These are phyloP conservation scores for Candida tibetensis DNA, from an alignment of 805 yeast species.

Conservation along the genomic window DNA sequence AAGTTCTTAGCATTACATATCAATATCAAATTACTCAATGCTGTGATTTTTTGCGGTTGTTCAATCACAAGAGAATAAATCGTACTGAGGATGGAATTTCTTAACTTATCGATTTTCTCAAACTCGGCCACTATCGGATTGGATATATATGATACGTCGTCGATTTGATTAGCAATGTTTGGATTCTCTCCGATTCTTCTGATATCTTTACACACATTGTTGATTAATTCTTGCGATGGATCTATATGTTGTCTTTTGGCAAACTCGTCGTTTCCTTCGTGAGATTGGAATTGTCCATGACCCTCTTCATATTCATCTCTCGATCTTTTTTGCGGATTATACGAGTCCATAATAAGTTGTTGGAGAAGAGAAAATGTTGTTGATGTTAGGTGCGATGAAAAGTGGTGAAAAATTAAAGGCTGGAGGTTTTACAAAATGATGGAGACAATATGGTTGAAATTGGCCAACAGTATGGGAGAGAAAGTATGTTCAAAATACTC, in stretches of 20 bases:
- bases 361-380: conserved; percentile 1
- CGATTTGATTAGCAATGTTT: conserved; percentile 37
- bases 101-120: conserved; percentile 58
- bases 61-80: conserved; percentile 70
- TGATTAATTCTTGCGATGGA: conserved; percentile 39
- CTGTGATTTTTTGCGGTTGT: conserved; percentile 86
- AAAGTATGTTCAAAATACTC: no score
- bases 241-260: conserved; percentile 39
- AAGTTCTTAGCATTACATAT: conserved; percentile 62
- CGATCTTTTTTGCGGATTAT: conserved; percentile 22
- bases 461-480: no score
- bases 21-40: conserved; percentile 65
- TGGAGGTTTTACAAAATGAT: no score
- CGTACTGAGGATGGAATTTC: conserved; percentile 58
- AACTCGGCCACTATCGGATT: conserved; percentile 65
- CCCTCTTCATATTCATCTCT: conserved; percentile 31
- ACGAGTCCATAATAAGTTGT: conserved; percentile 12
- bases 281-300: conserved; percentile 3
- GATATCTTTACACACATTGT: conserved; percentile 45
- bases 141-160: conserved; percentile 62
- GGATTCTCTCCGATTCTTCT: conserved; percentile 43
- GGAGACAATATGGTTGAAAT: no score
- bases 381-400: no score
- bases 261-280: conserved; percentile 20
- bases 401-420: no score